Conservation (phyloP, 2,329 filamentous ascomycete genomes). For the Penicillium sp. region DNA sequence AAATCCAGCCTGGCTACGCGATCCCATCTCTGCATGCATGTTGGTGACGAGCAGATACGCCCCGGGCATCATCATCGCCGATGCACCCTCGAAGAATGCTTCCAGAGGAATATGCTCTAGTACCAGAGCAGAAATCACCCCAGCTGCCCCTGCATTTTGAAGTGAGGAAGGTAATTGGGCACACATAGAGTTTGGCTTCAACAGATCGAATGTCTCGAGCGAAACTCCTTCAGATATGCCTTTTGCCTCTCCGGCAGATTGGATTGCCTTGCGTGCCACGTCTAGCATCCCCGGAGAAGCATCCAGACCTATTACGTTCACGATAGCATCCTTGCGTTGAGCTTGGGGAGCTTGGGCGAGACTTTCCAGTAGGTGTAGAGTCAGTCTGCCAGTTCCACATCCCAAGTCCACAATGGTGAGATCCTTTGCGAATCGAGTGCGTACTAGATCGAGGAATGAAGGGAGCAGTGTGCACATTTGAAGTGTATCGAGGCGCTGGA, state of each 20-base stretch:
- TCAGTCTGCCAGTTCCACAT: conserved; percentile 61
- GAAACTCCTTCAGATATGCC: conserved; percentile 9
- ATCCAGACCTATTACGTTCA: conserved; percentile 51
- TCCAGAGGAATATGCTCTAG: conserved; percentile 57
- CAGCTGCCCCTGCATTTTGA: conserved; percentile 33
- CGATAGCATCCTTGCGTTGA: not conserved
- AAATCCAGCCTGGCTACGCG: conserved; percentile 56
- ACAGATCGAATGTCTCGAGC: conserved; percentile 41
- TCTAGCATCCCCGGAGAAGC: conserved; percentile 54
- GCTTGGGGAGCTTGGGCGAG: not conserved
- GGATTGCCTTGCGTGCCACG: conserved; percentile 43
- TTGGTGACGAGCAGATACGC: conserved; percentile 58
- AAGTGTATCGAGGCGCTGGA: conserved; percentile 57
- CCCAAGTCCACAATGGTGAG: conserved; percentile 55
- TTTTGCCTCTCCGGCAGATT: conserved; percentile 3
- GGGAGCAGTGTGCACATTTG: conserved; percentile 51
- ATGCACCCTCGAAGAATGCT: conserved; percentile 52
- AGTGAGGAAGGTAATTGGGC: conserved; percentile 11
- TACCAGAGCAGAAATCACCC: conserved; percentile 57
- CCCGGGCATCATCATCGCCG: conserved; percentile 41
- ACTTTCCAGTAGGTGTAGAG: conserved; percentile 43
- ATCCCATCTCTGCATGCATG: conserved; percentile 62
- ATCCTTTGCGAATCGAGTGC: conserved; percentile 18
- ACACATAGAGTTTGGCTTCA: conserved; percentile 14
- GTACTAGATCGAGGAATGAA: conserved; percentile 38